Percentiles rank a stretch among this genome's conserved stretches.
These are phyloP conservation scores for Obelidium mucronatum DNA, from an alignment of 192 early-diverging fungal genomes.

Conservation along the genomic window DNA sequence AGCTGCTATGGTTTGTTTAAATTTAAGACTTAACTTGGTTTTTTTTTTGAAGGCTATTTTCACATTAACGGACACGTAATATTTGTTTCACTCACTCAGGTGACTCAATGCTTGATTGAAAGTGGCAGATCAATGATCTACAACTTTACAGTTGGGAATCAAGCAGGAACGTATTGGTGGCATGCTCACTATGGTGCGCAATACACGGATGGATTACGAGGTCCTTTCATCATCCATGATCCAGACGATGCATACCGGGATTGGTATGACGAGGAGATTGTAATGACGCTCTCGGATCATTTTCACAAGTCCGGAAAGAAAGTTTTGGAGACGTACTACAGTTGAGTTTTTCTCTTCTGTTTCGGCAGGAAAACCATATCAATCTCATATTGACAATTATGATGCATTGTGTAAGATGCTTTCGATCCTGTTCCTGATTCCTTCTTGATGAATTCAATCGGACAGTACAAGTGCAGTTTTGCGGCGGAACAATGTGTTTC, in stretches of 20 bases:
- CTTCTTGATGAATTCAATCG: conserved; percentile 61
- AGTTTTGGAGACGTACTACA: conserved; percentile 59
- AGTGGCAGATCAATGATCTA: conserved; percentile 60
- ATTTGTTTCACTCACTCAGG: too few relatives aligned
- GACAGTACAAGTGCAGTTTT: conserved; percentile 7
- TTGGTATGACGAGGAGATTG: conserved; percentile 56
- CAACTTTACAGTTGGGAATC: conserved; percentile 60
- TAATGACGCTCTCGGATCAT: conserved; percentile 60
- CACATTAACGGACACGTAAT: conserved; percentile 48
- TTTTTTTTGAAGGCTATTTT: background rate
- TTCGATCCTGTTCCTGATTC: conserved; percentile 71
- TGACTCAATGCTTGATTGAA: background rate
- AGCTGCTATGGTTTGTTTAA: conserved; percentile 36
- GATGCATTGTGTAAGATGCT: conserved; percentile 12
- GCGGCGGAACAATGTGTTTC: background rate
- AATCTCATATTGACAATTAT: background rate
- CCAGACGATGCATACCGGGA: conserved; percentile 64
- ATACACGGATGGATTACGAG: conserved; percentile 75
- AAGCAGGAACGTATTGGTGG: conserved; percentile 86
- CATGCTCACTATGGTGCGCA: conserved; percentile 24
- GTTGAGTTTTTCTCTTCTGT: background rate
- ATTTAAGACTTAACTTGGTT: background rate
- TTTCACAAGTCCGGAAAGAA: conserved; percentile 57
- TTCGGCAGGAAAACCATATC: too few relatives aligned
- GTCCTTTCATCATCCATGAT: conserved; percentile 73